Base-by-base conservation (phyloP, 208 protist genomes). In the Trypanosoma brucei region DNA sequence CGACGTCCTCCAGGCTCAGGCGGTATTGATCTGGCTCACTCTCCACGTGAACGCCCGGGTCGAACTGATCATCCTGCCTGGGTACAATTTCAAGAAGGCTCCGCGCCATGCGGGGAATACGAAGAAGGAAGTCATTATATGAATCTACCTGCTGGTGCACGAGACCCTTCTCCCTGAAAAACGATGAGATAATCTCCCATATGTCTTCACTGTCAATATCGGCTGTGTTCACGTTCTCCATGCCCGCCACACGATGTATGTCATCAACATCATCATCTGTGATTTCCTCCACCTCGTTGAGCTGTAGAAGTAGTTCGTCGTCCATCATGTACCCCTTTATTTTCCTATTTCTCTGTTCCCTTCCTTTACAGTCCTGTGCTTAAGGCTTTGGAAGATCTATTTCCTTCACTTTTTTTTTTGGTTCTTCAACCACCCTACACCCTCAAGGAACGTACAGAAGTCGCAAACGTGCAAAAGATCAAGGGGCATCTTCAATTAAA, bases 101-200 rank as follows among this genome's bases (percentile, higher is more conserved):
- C 50, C 78, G 78, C 37, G 87, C 78, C 88, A 91, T 94, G 59
- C 80, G 79, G 0, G 88, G 82, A 57, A 91, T 92, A 63, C 86
- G 88, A 64, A 88, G 76, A 52, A 94, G 75, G 66, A 99, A 99
- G 54, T 98, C 84, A 75, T 99, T 98, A 81, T 98, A 99, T 33
- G 98, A 99, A 71, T 99, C 97, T 4, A 99, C 82, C 87, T 99
- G 98, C 84, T 99, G 98, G 63, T 96, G 91, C 36, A 99, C 98
- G 4, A 99, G 90, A 14, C 97, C 96, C 76, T 99, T 99, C 62
- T 98, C 86, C 9, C 96, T 77, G 66, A 99, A 99, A 69, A 98
- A 99, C n/a, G 96, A 87, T 3, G 75, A 88, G 61, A 99, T 99
- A 53, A 99, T 87, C 49, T 86, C 72, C 98, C 98, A 99, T 42